Conservation (phyloP, 768 basidiomycete genomes). For the Suillus sp. region DNA sequence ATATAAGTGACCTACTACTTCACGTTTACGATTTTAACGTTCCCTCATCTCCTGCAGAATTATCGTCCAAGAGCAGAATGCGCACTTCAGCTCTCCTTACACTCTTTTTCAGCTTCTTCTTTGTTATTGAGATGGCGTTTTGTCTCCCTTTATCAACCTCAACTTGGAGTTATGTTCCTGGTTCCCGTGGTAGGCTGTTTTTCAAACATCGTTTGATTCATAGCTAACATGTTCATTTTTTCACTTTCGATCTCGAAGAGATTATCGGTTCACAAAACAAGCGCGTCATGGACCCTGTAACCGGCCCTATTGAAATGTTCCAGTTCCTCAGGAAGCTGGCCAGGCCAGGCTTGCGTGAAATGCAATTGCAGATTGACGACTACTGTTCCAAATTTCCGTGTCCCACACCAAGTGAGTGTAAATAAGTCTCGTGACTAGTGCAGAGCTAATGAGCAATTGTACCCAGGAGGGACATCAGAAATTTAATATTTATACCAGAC, state of each 20-base stretch:
- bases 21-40: background rate
- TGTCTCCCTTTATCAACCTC: background rate
- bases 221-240: background rate
- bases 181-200: background rate
- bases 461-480: background rate
- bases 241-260: background rate
- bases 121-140: background rate
- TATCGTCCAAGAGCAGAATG: conserved; percentile 9
- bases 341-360: background rate
- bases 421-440: background rate
- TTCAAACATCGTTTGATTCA: background rate
- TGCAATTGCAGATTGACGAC: background rate
- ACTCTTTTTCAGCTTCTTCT: conserved; percentile 6
- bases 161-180: background rate
- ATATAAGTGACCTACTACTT: background rate
- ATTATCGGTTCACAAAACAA: background rate
- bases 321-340: background rate
- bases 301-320: background rate
- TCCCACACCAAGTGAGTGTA: background rate
- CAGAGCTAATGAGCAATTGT: background rate
- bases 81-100: conserved; percentile 5
- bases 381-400: conserved; percentile 2
- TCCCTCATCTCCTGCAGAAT: background rate
- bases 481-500: no score
- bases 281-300: background rate